phyloP scores from a whole-genome alignment of 2,329 filamentous ascomycete genomes.

The Neocatenulostroma microsporum region DNA sequence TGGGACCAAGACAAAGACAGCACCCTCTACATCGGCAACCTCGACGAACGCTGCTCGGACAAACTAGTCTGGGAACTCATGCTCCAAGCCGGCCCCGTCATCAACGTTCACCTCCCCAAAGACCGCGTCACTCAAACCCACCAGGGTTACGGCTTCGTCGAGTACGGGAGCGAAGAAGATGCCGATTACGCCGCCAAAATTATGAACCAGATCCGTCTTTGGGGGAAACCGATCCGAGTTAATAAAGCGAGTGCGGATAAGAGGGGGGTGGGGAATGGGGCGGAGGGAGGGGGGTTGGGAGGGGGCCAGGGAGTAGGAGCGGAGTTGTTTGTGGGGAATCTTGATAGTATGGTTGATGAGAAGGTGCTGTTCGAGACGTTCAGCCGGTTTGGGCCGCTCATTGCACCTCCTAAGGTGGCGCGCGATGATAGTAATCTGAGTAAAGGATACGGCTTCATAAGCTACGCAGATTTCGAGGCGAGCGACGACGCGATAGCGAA shows the following conservation, averaged over 20 bases:
- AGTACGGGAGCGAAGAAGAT: constrained; percentile 91
- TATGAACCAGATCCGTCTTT: constrained; percentile 91
- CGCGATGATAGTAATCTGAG: constrained; percentile 75
- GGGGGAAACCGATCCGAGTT: constrained; percentile 88
- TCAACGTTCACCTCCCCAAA: constrained; percentile 96
- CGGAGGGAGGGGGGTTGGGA: constrained; percentile 90
- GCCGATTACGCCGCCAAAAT: constrained; percentile 94
- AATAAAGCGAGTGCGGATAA: constrained; percentile 95
- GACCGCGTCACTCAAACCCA: constrained; percentile 95
- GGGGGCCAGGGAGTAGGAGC: constrained; percentile 84
- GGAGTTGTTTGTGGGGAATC: constrained; percentile 92
- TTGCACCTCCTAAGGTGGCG: constrained; percentile 81
- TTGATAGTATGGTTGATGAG: constrained; percentile 91
- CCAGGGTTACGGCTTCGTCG: constrained; percentile 97
- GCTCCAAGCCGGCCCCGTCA: constrained; percentile 93
- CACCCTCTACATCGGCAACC: constrained; percentile 95
- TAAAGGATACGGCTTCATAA: constrained; percentile 96
- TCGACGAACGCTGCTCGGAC: constrained; percentile 91
- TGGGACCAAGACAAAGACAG: constrained; percentile 98
- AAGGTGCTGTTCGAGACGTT: constrained; percentile 95
- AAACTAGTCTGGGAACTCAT: constrained; percentile 94
- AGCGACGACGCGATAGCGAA: constrained; percentile 85
- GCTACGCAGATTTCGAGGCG: constrained; percentile 85
- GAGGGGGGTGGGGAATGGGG: constrained; percentile 66
- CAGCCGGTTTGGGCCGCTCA: constrained; percentile 77